Base-by-base conservation (phyloP, 2,329 filamentous ascomycete species). In the Epicoccum sorghinum region DNA sequence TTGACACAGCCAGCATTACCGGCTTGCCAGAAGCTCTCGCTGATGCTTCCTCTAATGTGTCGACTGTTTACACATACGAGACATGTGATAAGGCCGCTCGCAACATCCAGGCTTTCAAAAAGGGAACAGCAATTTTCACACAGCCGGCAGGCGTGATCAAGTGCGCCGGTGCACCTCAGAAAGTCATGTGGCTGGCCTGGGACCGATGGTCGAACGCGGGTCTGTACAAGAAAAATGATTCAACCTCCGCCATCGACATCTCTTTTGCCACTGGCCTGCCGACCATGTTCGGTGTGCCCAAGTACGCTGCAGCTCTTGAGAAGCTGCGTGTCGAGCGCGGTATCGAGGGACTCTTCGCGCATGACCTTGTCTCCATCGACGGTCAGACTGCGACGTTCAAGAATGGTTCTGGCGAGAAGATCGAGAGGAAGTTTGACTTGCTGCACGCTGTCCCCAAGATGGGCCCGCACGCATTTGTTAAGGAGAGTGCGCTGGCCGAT, bases 171-270 rank as follows among this genome's bases (percentile, higher is more conserved):
- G 74, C 70, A 4, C 74, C 74, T 1, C 74, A 77, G 47, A 77
- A 77, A 47, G 66, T 74, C 41, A 77, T 77, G 74, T 77, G 74
- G 74, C 68, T 77, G n/a, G 74, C 73, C 1, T 61, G 69, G 54
- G 74, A 77, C 36, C 62, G 70, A 49, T 77, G 74, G 74, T 71
- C 68, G 52, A 61, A 64, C 9, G 66, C 69, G 4, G 74, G 72
- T 9, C 37, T 72, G 2, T 77, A 76, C 66, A 66, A 69, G 35
- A 42, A 66, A 23, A 54, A 42, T 14, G 52, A 66, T 33, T 50
- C 63, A 14, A 47, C 27, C 22, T 76, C 74, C 0, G 53, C 66
- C 4, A 73, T 77, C 57, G 58, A 73, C 29, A 72, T 77, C 52
- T 60, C 64, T 42, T 77, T 76, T 52, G 74, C 74, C 6, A 77